A percentile compares a stretch with the other conserved stretches of the same genome.
Conservation (phyloP, 345 rosid genomes). For the Ceriops decandra region DNA sequence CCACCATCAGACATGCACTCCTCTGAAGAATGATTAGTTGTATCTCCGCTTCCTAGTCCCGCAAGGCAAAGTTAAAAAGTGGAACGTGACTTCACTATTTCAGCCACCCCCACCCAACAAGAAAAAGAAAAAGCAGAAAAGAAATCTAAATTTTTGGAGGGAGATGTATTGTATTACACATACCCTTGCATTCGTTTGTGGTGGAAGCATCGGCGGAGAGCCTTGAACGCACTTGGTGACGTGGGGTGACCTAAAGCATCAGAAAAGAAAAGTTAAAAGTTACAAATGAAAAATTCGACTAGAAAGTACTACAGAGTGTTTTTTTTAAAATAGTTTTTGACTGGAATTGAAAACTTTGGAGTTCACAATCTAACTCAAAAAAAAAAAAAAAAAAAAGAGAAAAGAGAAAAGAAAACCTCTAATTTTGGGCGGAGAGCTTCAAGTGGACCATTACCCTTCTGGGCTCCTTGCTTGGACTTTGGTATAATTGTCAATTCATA, state of each 20-base stretch:
- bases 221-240: conserved; percentile 64
- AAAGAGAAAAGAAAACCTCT: conserved; percentile 43
- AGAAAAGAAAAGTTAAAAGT: not conserved
- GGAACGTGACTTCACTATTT: not conserved
- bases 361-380: too few species aligned
- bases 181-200: conserved; percentile 53
- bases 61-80: not conserved
- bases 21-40: conserved; percentile 5
- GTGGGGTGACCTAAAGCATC: conserved; percentile 61
- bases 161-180: not conserved
- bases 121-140: too few species aligned
- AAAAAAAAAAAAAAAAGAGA: not conserved
- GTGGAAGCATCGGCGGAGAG: conserved; percentile 73
- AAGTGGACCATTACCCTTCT: conserved; percentile 73
- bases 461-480: conserved; percentile 55
- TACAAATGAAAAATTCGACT: not conserved
- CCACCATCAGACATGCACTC: not conserved
- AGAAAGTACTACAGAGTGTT: too few species aligned
- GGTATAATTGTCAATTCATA: not conserved
- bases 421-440: conserved; percentile 87
- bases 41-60: conserved; percentile 3
- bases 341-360: not conserved
- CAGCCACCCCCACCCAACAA: too few species aligned
- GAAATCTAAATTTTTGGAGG: not conserved
- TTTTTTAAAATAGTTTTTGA: not conserved